Conservation (phyloP, 352 stramenopile genomes). For the Achlya hypogyna region DNA sequence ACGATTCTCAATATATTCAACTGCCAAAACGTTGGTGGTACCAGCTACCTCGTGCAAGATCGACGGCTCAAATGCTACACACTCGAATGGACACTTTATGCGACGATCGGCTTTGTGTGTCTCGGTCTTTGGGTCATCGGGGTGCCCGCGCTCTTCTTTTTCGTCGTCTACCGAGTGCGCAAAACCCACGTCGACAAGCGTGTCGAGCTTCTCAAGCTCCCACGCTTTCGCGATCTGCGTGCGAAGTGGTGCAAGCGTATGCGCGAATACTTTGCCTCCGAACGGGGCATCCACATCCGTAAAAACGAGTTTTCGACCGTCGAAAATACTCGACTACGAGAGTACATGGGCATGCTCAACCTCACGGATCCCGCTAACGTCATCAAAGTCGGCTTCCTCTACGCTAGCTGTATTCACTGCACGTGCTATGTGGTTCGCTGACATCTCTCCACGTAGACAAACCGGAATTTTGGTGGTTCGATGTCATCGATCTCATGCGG, state of each 20-base stretch:
- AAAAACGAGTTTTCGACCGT: conserved; percentile 48
- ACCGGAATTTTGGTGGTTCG: conserved; percentile 68
- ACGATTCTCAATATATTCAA: conserved; percentile 75
- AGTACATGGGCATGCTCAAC: conserved; percentile 73
- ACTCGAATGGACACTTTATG: conserved; percentile 51
- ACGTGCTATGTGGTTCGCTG: conserved; percentile 15
- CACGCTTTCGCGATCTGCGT: conserved; percentile 31
- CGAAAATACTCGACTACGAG: conserved; percentile 53
- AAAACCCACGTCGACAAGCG: conserved; percentile 41
- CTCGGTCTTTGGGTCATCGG: conserved; percentile 62
- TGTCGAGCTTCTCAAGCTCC: conserved; percentile 36
- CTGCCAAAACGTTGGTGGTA: conserved; percentile 54
- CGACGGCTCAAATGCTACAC: conserved; percentile 66
- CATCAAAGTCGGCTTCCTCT: conserved; percentile 64
- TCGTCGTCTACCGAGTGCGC: conserved; percentile 59
- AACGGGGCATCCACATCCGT: conserved; percentile 35
- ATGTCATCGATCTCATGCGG: conserved; percentile 58
- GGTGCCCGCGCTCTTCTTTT: conserved; percentile 70
- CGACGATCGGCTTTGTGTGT: conserved; percentile 39
- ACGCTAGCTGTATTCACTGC: conserved; percentile 42
- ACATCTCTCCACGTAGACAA: conserved; percentile 30
- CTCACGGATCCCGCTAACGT: conserved; percentile 60
- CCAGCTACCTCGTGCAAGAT: conserved; percentile 54
- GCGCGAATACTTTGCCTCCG: conserved; percentile 31
- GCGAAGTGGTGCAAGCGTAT: conserved; percentile 62